Evolutionary conservation across 106 monocot genomes (phyloP), one percentile per base, ranked within the genome.

Genomic region (Apostasia ramifera): DNA sequence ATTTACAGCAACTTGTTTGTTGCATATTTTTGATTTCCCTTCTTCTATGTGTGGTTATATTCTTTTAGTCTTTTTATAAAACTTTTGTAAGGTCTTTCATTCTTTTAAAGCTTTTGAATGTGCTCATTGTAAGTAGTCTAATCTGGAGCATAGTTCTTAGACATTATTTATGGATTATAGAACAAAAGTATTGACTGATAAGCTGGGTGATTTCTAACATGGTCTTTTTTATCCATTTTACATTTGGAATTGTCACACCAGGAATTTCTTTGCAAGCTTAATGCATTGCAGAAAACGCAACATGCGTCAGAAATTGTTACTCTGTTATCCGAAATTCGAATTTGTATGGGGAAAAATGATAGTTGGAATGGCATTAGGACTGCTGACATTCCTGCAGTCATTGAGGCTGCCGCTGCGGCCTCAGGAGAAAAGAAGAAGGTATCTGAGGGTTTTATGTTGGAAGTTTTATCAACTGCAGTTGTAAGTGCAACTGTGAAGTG

Each of bases 241-340:
- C 66, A 62, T 54, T 41, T 59, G 12, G 56, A 49, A 48, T 59
- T 74, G 8, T 72, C 71, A n/a, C 59, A 54, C 45, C 79, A 91
- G 94, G 95, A 91, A 84, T 88, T 88, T 65, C 75, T 95, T 63
- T 91, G 98, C 74, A 88, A 90, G 81, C 73, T 87, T 76, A 98
- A 93, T 82, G 80, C 85, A 72, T 73, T 76, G 64, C 92, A 93
- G 73, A 90, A 81, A 76, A 81, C 92, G 59, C 89, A 89, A 62
- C 91, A 92, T 79, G 83, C 88, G 66, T 83, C 90, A 62, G 92
- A 90, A 62, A 79, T 93, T 46, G 90, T 90, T 73, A 87, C 89
- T 65, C 90, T 98, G 69, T 78, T 98, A 41, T 98, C 98, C 79
- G 98, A 98, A 69, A 88, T 93, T 59, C 93, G 81, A 38, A 81